Evolutionary conservation across 2,329 filamentous ascomycete genomes (phyloP), one percentile per base, ranked within the genome.

Genomic region (Aphanoascus verrucosus): DNA sequence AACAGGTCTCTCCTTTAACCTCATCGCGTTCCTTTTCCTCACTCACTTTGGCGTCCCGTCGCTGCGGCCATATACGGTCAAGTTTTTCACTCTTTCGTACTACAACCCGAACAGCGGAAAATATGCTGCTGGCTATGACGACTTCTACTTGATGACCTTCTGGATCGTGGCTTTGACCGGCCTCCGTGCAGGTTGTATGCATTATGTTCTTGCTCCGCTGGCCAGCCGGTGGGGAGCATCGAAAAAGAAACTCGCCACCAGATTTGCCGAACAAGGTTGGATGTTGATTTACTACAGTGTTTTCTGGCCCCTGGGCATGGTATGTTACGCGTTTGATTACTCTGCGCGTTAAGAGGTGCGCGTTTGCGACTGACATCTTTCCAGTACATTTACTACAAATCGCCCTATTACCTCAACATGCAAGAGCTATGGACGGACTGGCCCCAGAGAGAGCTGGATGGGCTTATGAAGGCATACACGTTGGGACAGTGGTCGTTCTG

Each of bases 251-350:
- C 81, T 82, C 45, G 74, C 84, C 55, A 81, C 86, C 47, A 81
- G 91, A 54, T 94, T 97, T 71, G 88, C 88, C 58, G 91, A 98
- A 72, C 91, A 98, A 72, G 87, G 84, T 44, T 97, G 90, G 88
- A 76, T 95, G 65, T 73, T 93, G 54, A 69, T 91, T 41, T 96
- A 96, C 72, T 91, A 90, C 68, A 73, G 73, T 44, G 74, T 84
- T 53, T 91, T 90, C 66, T 97, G 88, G 85, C 77, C 82, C 9
- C 72, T 91, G 55, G 93, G 91, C 60, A 77, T 93, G 76, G 87
- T 94, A 76, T 61, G 83, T 68, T 32, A 7, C 23, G 7, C 23
- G 7, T 28, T 4, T 3, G 7, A 28, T 28, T 7, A 3, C 23
- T 7, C 23, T 28, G 23, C 23, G 23, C 3, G 7, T 28, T 28